These are phyloP conservation scores for Chalciporus sp. DNA, from an alignment of 1,284 basidiomycete genomes.

Conservation along the genomic window DNA sequence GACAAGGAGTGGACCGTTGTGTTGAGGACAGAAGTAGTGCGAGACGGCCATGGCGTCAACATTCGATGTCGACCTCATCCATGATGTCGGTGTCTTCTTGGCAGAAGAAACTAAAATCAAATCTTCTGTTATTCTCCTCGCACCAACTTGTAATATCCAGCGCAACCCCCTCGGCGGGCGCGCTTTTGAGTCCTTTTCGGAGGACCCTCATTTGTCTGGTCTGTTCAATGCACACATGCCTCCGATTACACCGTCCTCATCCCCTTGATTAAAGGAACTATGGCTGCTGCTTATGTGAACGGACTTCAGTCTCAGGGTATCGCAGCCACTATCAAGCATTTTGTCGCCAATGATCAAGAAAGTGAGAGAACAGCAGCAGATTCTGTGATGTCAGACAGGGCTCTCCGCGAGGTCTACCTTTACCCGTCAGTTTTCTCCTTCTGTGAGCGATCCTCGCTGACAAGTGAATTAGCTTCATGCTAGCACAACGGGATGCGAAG, in stretches of 20 bases:
- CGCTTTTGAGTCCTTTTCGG: constrained; percentile 72
- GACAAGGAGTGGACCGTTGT: no score
- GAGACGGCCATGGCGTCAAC: constrained; percentile 70
- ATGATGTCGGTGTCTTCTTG: constrained; percentile 57
- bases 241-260: neutral
- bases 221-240: neutral
- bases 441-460: neutral
- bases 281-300: constrained; percentile 66
- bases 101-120: constrained; percentile 65
- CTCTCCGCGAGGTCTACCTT: constrained; percentile 71
- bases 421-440: constrained; percentile 52
- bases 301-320: constrained; percentile 67
- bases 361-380: constrained; percentile 64
- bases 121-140: constrained; percentile 62
- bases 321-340: constrained; percentile 57
- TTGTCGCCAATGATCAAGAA: constrained; percentile 67
- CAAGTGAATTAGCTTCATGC: constrained; percentile 54
- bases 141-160: constrained; percentile 74
- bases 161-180: constrained; percentile 62
- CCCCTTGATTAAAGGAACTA: constrained; percentile 42
- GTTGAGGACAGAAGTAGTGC: constrained; percentile 42
- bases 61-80: constrained; percentile 58
- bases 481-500: constrained; percentile 59
- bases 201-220: constrained; percentile 68
- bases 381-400: constrained; percentile 62